These are phyloP conservation scores for Penicillium capsulatum DNA, from an alignment of 2,329 filamentous ascomycete species.

Conservation along the genomic window DNA sequence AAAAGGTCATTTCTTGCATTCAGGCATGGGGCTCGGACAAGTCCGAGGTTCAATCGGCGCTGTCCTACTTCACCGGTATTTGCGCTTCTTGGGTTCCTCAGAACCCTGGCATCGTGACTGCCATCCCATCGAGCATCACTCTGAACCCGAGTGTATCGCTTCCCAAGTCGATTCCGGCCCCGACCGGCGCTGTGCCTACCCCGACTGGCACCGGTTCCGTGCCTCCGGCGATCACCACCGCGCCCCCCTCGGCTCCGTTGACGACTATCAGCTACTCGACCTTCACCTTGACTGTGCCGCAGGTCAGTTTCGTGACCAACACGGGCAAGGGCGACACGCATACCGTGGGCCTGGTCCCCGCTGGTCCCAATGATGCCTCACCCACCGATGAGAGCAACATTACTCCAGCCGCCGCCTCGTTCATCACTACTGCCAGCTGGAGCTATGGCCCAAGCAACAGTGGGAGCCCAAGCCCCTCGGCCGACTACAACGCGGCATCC, in stretches of 20 bases:
- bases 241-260: constrained; percentile 27
- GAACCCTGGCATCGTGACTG: constrained; percentile 84
- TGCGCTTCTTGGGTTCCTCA: constrained; percentile 68
- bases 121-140: constrained; percentile 60
- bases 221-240: constrained; percentile 37
- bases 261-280: constrained; percentile 43
- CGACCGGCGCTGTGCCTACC: constrained; percentile 45
- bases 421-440: background rate
- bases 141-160: no score
- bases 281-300: constrained; percentile 44
- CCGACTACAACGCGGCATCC: constrained; percentile 1
- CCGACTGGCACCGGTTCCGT: constrained; percentile 45
- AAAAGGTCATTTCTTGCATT: constrained; percentile 76
- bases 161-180: no score
- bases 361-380: constrained; percentile 15
- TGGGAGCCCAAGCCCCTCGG: constrained; percentile 2
- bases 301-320: constrained; percentile 41
- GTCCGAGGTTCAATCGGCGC: constrained; percentile 63
- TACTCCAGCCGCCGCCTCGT: constrained; percentile 15
- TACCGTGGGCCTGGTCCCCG: constrained; percentile 33
- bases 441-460: no score
- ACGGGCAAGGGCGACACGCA: constrained; percentile 22
- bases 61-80: constrained; percentile 85
- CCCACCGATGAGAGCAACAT: constrained; percentile 17
- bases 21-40: constrained; percentile 67